phyloP scores from a whole-genome alignment of 2,329 filamentous ascomycete species.

The Penicillium italicum region DNA sequence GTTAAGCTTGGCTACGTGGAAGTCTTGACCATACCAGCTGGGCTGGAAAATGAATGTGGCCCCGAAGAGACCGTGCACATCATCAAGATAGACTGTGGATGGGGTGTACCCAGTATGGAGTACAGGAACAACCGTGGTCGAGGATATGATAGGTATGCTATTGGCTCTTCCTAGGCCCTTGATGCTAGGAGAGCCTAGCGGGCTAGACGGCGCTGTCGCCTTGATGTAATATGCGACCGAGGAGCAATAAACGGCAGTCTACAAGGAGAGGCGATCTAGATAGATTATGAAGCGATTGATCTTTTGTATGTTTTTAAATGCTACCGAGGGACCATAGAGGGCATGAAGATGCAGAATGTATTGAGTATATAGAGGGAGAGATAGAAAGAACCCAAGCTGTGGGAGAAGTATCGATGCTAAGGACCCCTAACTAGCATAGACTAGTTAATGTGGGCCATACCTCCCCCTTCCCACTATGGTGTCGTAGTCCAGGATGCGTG shows the following conservation, averaged over 20 bases:
- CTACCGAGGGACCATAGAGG: neutral
- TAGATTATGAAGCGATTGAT: neutral
- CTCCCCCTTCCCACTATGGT: neutral
- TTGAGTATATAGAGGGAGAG: neutral
- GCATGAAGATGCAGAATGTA: neutral
- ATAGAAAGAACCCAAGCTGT: neutral
- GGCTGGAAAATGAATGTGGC: neutral
- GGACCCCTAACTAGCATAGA: neutral
- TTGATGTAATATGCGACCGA: neutral
- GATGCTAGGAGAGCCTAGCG: neutral
- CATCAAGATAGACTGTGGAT: neutral
- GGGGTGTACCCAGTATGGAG: neutral
- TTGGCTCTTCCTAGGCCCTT: neutral
- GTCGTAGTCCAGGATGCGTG: neutral
- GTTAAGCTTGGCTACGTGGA: neutral
- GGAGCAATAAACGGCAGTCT: neutral
- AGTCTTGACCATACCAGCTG: neutral
- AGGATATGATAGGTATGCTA: neutral
- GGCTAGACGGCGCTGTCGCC: neutral
- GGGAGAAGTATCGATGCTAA: neutral
- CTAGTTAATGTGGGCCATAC: neutral
- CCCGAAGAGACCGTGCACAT: neutral
- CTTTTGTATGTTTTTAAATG: no score
- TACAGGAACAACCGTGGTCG: neutral
- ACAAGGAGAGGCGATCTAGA: neutral